A percentile compares a stretch with the other conserved stretches of the same genome.
phyloP scores from a whole-genome alignment of 768 basidiomycete genomes.

The Lentinula sp. region DNA sequence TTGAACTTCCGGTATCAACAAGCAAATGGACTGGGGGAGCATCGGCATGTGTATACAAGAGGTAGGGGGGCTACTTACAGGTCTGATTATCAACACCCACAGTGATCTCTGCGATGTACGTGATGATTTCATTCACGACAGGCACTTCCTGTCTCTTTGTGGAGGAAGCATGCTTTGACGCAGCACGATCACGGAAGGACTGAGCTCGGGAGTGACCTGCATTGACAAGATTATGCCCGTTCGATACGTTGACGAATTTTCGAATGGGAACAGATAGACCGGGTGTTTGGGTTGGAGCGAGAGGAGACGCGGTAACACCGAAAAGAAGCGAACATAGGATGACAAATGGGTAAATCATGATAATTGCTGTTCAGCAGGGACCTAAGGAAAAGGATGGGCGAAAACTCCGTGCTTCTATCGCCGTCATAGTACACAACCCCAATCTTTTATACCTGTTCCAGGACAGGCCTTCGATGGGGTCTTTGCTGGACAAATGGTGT shows the following conservation, averaged over 20 bases:
- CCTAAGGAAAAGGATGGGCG: neutral
- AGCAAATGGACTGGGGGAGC: conserved; percentile 25
- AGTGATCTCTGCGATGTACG: neutral
- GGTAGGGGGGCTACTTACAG: neutral
- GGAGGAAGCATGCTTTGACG: neutral
- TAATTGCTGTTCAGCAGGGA: neutral
- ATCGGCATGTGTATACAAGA: too few relatives aligned
- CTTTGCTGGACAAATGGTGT: neutral
- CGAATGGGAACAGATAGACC: neutral
- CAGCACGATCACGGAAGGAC: neutral
- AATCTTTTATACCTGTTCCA: neutral
- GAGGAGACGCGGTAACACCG: neutral
- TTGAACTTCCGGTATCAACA: conserved; percentile 65
- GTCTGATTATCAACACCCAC: neutral
- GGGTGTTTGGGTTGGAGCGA: neutral
- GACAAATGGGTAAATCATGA: neutral
- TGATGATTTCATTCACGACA: neutral
- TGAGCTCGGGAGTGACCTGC: neutral
- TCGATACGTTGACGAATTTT: neutral
- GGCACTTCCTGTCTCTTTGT: neutral
- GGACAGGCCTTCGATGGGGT: neutral
- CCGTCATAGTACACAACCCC: neutral
- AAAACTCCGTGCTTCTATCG: neutral
- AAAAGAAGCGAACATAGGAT: neutral
- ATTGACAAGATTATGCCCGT: neutral